A percentile compares a stretch with the other conserved stretches of the same genome.
phyloP scores from a whole-genome alignment of 805 yeast genomes.

The Saccharomycodes ludwigii region DNA sequence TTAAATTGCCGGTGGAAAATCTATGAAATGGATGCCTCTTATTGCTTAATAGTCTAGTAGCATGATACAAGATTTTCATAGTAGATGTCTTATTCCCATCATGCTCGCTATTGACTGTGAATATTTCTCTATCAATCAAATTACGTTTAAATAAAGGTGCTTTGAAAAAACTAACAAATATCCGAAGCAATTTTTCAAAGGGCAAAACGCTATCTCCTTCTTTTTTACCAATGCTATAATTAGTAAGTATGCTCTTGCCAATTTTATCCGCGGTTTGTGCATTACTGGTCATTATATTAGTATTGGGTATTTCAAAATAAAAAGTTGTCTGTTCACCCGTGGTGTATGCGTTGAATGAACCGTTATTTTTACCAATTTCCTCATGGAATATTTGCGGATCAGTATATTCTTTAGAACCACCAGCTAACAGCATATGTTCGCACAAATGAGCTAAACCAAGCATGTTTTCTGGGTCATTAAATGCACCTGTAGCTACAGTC shows the following conservation, averaged over 20 bases:
- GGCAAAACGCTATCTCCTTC: too few relatives aligned
- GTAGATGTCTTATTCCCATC: constrained; percentile 32
- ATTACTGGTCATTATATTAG: too few relatives aligned
- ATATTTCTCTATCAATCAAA: constrained; percentile 37
- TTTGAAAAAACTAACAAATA: constrained; percentile 40
- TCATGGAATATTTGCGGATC: constrained; percentile 33
- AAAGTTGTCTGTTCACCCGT: constrained; percentile 56
- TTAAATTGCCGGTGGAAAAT: constrained; percentile 53
- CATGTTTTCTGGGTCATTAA: constrained; percentile 55
- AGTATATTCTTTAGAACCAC: constrained; percentile 46
- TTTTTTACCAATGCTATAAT: too few relatives aligned
- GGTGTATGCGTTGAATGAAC: constrained; percentile 55
- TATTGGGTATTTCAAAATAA: constrained; percentile 46
- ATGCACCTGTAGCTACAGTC: constrained; percentile 71
- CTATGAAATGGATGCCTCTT: constrained; percentile 40
- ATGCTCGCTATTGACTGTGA: constrained; percentile 59
- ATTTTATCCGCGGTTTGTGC: too few relatives aligned
- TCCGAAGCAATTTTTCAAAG: constrained; percentile 33
- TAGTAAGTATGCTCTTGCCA: too few relatives aligned
- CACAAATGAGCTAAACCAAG: constrained; percentile 86
- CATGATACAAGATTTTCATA: constrained; percentile 46
- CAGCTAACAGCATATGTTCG: constrained; percentile 54
- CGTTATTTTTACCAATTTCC: constrained; percentile 35
- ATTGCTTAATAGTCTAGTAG: constrained; percentile 38
- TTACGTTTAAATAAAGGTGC: constrained; percentile 36